Base-by-base conservation (phyloP, 768 basidiomycete species). In the Lactarius vividus region DNA sequence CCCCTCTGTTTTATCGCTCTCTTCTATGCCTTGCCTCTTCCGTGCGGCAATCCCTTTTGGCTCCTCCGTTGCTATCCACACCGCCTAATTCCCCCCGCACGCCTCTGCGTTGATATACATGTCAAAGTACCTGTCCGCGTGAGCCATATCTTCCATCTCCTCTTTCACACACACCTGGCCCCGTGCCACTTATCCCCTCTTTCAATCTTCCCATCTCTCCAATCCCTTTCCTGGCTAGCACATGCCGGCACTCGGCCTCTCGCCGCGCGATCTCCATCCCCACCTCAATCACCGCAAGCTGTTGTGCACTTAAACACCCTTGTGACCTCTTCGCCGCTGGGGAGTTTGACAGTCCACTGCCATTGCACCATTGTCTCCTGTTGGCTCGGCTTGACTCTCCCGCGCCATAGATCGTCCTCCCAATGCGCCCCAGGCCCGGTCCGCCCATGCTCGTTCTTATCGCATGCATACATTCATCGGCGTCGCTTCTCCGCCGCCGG, bases 51-150 rank as follows among this genome's bases (percentile, higher is more conserved):
- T 16, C 57, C 9, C 40, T 37, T 55, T 44, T 49, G 55, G 68
- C 16, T 6, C 10, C 0, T 29, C 33, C 54, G 46, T 62, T 67
- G 57, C 56, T 42, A 55, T 57, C 53, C 23, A n/a, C 28, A n/a
- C 29, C 62, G 11, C 62, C 46, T 66, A 62, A 61, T 35, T 63
- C 29, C 62, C 68, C n/a, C 64, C 70, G 68, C 77, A 80, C 59
- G 73, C 72, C 46, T 76, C 75, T 37, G 72, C 69, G 64, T 77
- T 73, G 59, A 81, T 81, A 66, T 79, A 84, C 75, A 74, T 62
- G 20, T 73, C 74, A 72, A 83, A 83, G 75, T 83, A 74, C 70
- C 69, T 71, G 55, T 75, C 72, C 28, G 65, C 73, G 20, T 63
- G 59, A 11, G 56, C 64, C 70, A 39, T 52, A 39, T 52, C 58